A percentile compares a stretch with the other conserved stretches of the same genome.
phyloP scores from a whole-genome alignment of 805 yeast species.

The Yarrowia phangngaensis region DNA sequence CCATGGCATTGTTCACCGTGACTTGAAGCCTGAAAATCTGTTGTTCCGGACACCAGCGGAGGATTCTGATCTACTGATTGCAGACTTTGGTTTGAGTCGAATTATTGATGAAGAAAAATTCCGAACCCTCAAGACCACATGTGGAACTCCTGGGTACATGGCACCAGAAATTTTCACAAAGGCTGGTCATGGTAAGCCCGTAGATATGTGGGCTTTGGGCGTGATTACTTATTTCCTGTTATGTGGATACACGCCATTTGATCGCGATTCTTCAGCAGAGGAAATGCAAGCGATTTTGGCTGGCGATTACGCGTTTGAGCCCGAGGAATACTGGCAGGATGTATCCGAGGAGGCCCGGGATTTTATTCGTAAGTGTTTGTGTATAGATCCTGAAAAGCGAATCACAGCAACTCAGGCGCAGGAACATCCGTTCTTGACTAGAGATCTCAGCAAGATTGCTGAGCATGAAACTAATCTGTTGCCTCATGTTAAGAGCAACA shows the following conservation, averaged over 20 bases:
- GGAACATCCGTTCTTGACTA: conserved; percentile 45
- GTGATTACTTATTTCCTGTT: conserved; percentile 66
- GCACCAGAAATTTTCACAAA: conserved; percentile 63
- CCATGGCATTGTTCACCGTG: conserved; percentile 64
- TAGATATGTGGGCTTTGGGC: conserved; percentile 76
- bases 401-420: conserved; percentile 47
- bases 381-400: conserved; percentile 46
- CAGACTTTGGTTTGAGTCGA: conserved; percentile 64
- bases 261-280: conserved; percentile 65
- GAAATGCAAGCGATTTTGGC: conserved; percentile 58
- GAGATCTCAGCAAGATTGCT: conserved; percentile 28
- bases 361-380: conserved; percentile 55
- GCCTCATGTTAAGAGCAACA: conserved; percentile 36
- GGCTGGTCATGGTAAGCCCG: conserved; percentile 54
- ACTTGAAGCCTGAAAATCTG: conserved; percentile 68
- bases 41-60: conserved; percentile 47
- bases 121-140: conserved; percentile 45
- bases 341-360: conserved; percentile 54
- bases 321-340: conserved; percentile 54
- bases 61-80: conserved; percentile 46
- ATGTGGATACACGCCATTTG: conserved; percentile 74
- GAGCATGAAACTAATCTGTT: conserved; percentile 38
- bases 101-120: conserved; percentile 43
- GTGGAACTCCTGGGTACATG: conserved; percentile 73
- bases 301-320: conserved; percentile 60